Conservation (phyloP, 2,329 filamentous ascomycete species). For the Pseudogymnoascus sp. region DNA sequence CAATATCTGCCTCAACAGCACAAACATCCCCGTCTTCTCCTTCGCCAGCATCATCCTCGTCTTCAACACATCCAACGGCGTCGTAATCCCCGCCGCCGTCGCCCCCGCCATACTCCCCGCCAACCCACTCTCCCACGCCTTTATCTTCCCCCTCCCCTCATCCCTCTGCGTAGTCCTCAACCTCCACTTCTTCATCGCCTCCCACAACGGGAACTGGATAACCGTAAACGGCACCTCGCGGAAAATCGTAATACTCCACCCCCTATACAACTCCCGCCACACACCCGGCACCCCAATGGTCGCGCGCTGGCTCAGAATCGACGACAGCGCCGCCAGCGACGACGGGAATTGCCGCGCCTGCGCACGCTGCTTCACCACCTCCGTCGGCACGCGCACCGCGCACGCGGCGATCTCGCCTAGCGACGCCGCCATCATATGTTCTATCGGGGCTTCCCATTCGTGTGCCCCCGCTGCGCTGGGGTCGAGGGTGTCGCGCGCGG, state of each 20-base stretch:
- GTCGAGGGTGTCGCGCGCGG: constrained; percentile 24
- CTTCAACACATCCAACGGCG: constrained; percentile 92
- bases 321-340: constrained; percentile 55
- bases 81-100: constrained; percentile 79
- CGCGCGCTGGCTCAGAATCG: constrained; percentile 51
- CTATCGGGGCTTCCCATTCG: constrained; percentile 29
- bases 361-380: constrained; percentile 93
- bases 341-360: constrained; percentile 77
- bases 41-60: constrained; percentile 88
- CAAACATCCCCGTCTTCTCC: constrained; percentile 50
- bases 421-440: constrained; percentile 79
- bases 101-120: constrained; percentile 80
- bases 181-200: constrained; percentile 73
- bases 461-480: constrained; percentile 26
- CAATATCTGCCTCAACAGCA: constrained; percentile 56
- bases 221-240: constrained; percentile 96
- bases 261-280: constrained; percentile 78
- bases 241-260: constrained; percentile 86
- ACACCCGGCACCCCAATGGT: constrained; percentile 46
- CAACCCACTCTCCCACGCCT: constrained; percentile 69
- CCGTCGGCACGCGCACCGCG: constrained; percentile 83
- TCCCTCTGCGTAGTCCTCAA: constrained; percentile 33
- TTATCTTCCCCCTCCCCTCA: constrained; percentile 36
- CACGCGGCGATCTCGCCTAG: constrained; percentile 88
- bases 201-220: constrained; percentile 96